Conservation (phyloP, 768 basidiomycete genomes). For the Antrodiella citrinella region DNA sequence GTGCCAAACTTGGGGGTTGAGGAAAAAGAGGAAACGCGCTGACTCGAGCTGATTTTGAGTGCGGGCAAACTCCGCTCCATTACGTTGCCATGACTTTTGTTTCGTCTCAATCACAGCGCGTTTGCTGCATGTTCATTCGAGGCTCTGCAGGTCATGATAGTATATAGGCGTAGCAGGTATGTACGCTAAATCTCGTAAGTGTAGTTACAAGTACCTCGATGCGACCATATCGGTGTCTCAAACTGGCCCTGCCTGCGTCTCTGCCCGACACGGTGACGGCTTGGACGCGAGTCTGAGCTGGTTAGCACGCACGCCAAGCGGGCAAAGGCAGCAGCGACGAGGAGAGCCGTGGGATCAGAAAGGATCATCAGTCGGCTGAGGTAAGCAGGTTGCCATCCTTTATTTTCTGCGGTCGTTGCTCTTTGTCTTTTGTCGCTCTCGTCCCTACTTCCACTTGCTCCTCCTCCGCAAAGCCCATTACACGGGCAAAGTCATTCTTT, state of each 20-base stretch:
- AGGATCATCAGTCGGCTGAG: slow-evolving; percentile 15
- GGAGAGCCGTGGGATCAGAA: background rate
- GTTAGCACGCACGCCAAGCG: too few species aligned
- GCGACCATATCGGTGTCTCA: too few species aligned
- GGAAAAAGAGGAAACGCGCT: slow-evolving; percentile 39
- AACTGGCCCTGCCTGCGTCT: too few species aligned
- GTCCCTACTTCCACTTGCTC: slow-evolving; percentile 7
- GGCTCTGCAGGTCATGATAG: too few species aligned
- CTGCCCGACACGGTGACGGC: too few species aligned
- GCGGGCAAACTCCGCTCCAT: slow-evolving; percentile 23
- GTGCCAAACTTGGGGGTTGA: slow-evolving; percentile 79
- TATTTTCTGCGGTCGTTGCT: slow-evolving; percentile 11
- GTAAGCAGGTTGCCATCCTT: slow-evolving; percentile 12
- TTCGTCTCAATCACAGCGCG: background rate
- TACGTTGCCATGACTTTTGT: slow-evolving; percentile 37
- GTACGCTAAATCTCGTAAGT: too few species aligned
- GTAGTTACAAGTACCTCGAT: too few species aligned
- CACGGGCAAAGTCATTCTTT: slow-evolving; percentile 22
- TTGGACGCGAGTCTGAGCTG: too few species aligned
- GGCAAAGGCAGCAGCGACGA: background rate
- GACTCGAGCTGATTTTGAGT: slow-evolving; percentile 18
- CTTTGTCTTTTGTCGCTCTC: background rate
- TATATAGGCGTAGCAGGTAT: too few species aligned
- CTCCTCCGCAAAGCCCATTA: slow-evolving; percentile 10
- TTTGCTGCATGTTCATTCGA: background rate